Conservation (phyloP, 768 basidiomycete species). For the Nidularia sp. region DNA sequence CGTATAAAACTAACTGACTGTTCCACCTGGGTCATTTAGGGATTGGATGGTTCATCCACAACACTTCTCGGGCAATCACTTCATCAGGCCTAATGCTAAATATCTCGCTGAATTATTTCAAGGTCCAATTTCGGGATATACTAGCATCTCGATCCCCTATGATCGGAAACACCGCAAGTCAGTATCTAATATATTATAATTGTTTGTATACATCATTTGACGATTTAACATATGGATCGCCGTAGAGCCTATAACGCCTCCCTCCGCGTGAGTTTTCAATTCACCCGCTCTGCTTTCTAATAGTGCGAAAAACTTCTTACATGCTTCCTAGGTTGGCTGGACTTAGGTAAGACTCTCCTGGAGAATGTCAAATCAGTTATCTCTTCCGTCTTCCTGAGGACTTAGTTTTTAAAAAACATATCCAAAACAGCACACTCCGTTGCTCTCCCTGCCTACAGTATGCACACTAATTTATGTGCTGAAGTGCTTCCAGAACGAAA, state of each 20-base stretch:
- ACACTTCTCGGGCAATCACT: not conserved
- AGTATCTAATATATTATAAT: not conserved
- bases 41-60: not conserved
- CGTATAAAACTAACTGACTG: too few species aligned
- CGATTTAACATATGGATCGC: not conserved
- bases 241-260: constrained; percentile 25
- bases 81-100: not conserved
- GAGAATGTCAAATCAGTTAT: constrained; percentile 18
- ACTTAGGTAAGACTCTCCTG: constrained; percentile 35
- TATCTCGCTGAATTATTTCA: not conserved
- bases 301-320: constrained; percentile 34
- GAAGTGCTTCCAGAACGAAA: constrained; percentile 35
- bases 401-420: not conserved
- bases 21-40: not conserved
- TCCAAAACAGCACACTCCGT: constrained; percentile 26
- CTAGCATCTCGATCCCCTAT: constrained; percentile 32
- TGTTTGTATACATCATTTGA: too few species aligned
- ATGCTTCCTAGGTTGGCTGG: constrained; percentile 32
- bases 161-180: constrained; percentile 37
- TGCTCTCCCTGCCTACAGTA: constrained; percentile 17
- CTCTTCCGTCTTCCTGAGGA: not conserved
- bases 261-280: constrained; percentile 13
- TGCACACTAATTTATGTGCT: constrained; percentile 29
- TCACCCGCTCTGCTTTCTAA: not conserved
- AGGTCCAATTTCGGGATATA: constrained; percentile 32